A percentile compares a stretch with the other conserved stretches of the same genome.
These are phyloP conservation scores for Amanita pseudoporphyria DNA, from an alignment of 768 basidiomycete species.

Conservation along the genomic window DNA sequence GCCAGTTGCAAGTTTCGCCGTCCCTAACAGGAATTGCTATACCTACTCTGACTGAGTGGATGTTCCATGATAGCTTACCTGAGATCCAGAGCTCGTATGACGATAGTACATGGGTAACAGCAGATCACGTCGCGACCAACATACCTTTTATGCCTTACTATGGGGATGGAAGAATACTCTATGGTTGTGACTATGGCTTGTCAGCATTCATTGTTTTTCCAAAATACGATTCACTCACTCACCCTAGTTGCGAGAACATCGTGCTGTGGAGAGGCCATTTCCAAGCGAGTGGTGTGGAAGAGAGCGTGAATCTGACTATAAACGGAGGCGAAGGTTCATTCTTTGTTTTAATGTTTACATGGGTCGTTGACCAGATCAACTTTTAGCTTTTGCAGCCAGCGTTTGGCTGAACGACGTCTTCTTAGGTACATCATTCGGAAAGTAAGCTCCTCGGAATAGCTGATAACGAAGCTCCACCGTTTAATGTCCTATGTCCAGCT, in stretches of 20 bases:
- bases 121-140: constrained; percentile 66
- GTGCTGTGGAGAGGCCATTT: constrained; percentile 84
- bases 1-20: constrained; percentile 27
- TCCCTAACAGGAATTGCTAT: constrained; percentile 24
- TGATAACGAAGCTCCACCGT: not conserved
- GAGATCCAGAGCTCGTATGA: constrained; percentile 50
- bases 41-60: constrained; percentile 60
- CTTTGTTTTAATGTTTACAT: not conserved
- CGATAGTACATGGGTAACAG: constrained; percentile 56
- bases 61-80: constrained; percentile 65
- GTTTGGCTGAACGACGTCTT: constrained; percentile 74
- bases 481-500: constrained; percentile 25
- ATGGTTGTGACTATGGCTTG: constrained; percentile 86
- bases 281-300: constrained; percentile 45
- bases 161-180: constrained; percentile 69
- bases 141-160: constrained; percentile 61
- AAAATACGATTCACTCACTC: not conserved
- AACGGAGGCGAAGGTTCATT: constrained; percentile 66
- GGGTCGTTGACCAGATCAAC: constrained; percentile 3
- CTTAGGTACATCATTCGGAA: constrained; percentile 64
- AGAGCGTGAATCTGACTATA: constrained; percentile 63
- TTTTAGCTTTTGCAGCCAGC: constrained; percentile 67
- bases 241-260: constrained; percentile 65
- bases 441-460: constrained; percentile 30
- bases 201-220: constrained; percentile 24